A percentile compares a stretch with the other conserved stretches of the same genome.
Conservation (phyloP, 169 alveolate species). For the Neospora caninum region DNA sequence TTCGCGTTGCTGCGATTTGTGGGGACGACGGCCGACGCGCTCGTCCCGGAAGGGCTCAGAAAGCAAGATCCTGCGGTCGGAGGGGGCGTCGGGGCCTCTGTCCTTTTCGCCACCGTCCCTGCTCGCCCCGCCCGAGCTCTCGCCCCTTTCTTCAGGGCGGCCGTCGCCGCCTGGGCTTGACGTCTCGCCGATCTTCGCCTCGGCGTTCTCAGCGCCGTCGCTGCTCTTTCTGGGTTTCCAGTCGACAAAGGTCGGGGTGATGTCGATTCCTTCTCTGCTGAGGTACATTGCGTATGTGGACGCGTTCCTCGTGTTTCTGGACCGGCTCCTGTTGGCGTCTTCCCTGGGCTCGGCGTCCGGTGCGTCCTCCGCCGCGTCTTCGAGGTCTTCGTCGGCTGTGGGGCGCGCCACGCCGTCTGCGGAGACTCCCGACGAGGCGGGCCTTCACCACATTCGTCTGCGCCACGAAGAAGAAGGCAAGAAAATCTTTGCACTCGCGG, state of each 20-base stretch:
- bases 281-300: constrained; percentile 33
- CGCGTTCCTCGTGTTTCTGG: background rate
- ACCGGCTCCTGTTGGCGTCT: background rate
- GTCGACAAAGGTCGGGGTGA: constrained; percentile 66
- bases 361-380: constrained; percentile 6
- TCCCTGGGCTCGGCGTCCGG: background rate
- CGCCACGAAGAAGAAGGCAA: background rate
- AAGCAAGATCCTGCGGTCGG: background rate
- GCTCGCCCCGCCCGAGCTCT: background rate
- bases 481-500: background rate
- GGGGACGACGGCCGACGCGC: constrained; percentile 7
- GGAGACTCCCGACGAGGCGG: background rate
- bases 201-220: background rate
- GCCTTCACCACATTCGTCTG: background rate
- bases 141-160: background rate
- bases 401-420: background rate
- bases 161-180: background rate
- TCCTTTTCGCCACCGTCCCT: background rate
- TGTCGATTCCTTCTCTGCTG: constrained; percentile 52
- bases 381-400: background rate
- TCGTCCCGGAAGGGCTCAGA: background rate
- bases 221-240: constrained; percentile 60
- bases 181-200: background rate
- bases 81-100: background rate
- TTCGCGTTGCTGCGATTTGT: background rate